Base-by-base conservation (phyloP, 1,284 basidiomycete genomes). In the Lignosus rhinocerotis region DNA sequence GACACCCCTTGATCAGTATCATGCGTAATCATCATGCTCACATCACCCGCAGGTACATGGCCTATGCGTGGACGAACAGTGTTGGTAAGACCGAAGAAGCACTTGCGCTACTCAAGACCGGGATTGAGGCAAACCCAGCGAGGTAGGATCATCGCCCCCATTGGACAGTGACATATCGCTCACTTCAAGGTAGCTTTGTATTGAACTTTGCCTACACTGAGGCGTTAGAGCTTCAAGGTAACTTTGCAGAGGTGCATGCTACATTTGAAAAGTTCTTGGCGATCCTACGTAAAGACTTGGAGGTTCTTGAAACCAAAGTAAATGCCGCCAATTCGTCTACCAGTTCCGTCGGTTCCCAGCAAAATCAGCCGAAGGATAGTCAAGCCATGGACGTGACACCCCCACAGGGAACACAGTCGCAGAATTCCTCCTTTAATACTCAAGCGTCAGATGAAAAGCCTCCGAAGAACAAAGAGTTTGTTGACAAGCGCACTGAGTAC, bases 181-280 rank as follows among this genome's bases (percentile, higher is more conserved):
- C 14, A 17, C 53, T 5, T 34, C 46, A 6, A 11, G 30, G 51
- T 59, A 96, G 95, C 71, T 94, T 93, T 71, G 80, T 98, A 0
- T 80, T 99, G 17, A 91, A 88, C 48, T 98, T 95, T 73, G 91
- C 94, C 0, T 91, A 91, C 61, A 88, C 88, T n/a, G 96, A 98
- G 72, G 78, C 82, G 1, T 84, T 90, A 60, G 96, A 98, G 73
- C 74, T 80, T 43, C 79, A 80, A 43, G 69, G 86, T 56, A 87
- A 92, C 55, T 80, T 81, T 58, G 69, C 81, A 1, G 88, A 87
- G 57, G 88, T 90, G 44, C 90, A 92, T 67, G 71, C 77, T 21
- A 78, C 82, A 1, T 96, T 84, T 69, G 87, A 89, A 51, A 83
- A 80, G 56, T 86, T 98, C 67, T 77, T 98, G 49, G 79, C 78